A percentile compares a stretch with the other conserved stretches of the same genome.
These are phyloP conservation scores for Ceratocystis variospora DNA, from an alignment of 2,329 filamentous ascomycete genomes.

Conservation along the genomic window DNA sequence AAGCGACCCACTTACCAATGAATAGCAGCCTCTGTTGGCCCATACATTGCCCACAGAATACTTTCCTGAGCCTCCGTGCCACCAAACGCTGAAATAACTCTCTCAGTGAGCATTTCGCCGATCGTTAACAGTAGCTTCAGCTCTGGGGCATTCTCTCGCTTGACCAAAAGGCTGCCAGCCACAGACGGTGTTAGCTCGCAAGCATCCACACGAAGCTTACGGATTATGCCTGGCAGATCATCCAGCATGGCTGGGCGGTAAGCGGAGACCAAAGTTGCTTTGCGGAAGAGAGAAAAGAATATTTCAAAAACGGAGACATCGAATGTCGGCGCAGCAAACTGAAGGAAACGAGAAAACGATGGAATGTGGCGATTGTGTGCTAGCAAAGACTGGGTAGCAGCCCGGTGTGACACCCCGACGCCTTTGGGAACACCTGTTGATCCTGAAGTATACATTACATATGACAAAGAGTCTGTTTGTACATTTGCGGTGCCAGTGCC, in stretches of 20 bases:
- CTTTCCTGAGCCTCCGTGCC: slow-evolving; percentile 37
- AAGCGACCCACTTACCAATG: slow-evolving; percentile 44
- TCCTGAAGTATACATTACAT: slow-evolving; percentile 88
- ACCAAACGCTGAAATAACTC: slow-evolving; percentile 69
- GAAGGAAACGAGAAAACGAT: slow-evolving; percentile 62
- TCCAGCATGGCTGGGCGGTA: slow-evolving; percentile 56
- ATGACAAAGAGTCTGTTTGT: slow-evolving; percentile 44
- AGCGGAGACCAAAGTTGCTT: slow-evolving; percentile 58
- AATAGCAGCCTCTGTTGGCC: slow-evolving; percentile 81
- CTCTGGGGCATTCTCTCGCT: slow-evolving; percentile 50
- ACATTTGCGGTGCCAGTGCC: neutral
- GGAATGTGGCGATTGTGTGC: slow-evolving; percentile 72
- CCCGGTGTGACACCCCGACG: slow-evolving; percentile 65
- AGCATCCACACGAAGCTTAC: slow-evolving; percentile 56
- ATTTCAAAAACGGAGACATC: slow-evolving; percentile 93
- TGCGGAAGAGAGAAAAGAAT: slow-evolving; percentile 71
- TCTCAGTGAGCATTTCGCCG: slow-evolving; percentile 76
- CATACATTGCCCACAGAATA: slow-evolving; percentile 86
- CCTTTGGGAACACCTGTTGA: slow-evolving; percentile 84
- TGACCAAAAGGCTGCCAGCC: slow-evolving; percentile 59
- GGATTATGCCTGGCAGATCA: slow-evolving; percentile 57
- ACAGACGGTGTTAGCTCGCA: slow-evolving; percentile 85
- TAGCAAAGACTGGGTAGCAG: slow-evolving; percentile 67
- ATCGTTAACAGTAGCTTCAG: slow-evolving; percentile 69
- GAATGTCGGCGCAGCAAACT: slow-evolving; percentile 86